Evolutionary conservation across 805 yeast genomes (phyloP), one percentile per base, ranked within the genome.

Genomic region (Metschnikowia anglica): DNA sequence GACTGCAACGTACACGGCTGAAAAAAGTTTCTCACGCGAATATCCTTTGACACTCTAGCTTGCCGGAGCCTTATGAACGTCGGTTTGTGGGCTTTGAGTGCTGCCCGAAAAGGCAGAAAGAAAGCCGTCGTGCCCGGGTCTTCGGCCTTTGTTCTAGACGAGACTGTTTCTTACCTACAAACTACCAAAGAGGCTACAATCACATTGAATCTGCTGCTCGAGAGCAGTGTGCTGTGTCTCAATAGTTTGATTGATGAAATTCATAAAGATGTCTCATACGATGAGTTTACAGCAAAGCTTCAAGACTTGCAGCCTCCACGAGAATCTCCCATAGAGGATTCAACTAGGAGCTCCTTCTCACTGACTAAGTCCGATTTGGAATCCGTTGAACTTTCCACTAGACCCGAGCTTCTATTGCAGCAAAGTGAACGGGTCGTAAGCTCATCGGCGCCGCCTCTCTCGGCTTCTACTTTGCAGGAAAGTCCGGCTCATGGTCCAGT

Each of bases 141-240:
- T 2, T 72, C 79, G 10, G 72, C 64, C 47, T 78, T 80, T 79
- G 63, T 76, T 36, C 64, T 74, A 25, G 59, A 59, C 37, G 80
- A 77, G 51, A 43, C 52, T 31, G 35, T 25, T 5, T 19, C 36
- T 19, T 46, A 44, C 35, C 59, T 74, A 56, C 55, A 58, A 42
- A 61, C 65, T 12, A 64, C 70, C 23, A 65, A 65, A 47, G 64
- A 62, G 32, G 60, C 65, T 41, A 69, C 74, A 49, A 50, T 57
- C 9, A 56, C 61, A 17, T 65, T 49, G 20, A 37, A 35, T 21
- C 38, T 24, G 33, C 49, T 29, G 39, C 37, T 41, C 3, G 40
- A 37, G n/a, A 15, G 43, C 7, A 36, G 41, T 34, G 34, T 36
- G 8, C 27, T 20, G 34, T 28, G 44, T 7, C 39, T 50, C 36